Conservation (phyloP, 176 grass and related monocot genomes). For the Oryza glumipatula region DNA sequence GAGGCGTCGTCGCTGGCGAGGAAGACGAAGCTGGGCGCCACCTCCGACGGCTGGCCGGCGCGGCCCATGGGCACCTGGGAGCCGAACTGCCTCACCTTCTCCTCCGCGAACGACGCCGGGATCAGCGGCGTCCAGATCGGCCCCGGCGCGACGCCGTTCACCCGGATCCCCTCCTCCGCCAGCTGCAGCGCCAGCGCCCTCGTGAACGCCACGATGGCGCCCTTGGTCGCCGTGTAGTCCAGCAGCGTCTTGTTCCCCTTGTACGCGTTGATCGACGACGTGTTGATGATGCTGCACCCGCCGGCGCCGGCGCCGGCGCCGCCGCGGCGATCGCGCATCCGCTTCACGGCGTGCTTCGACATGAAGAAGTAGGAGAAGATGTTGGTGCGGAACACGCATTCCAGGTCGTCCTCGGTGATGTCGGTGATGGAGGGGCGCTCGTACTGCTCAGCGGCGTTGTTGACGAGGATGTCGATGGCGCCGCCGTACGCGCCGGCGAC, state of each 20-base stretch:
- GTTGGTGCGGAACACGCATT: slow-evolving; percentile 81
- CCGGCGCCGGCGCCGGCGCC: slow-evolving; percentile 20
- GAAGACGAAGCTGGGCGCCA: slow-evolving; percentile 73
- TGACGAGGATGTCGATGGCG: slow-evolving; percentile 71
- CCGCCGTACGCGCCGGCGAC: slow-evolving; percentile 51
- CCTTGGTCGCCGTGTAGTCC: slow-evolving; percentile 97
- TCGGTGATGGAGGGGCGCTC: slow-evolving; percentile 47
- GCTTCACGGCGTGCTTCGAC: slow-evolving; percentile 57
- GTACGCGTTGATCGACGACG: slow-evolving; percentile 83
- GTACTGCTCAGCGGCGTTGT: slow-evolving; percentile 84
- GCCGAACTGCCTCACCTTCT: slow-evolving; percentile 64
- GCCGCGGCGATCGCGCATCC: slow-evolving; percentile 14
- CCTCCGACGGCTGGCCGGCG: slow-evolving; percentile 62
- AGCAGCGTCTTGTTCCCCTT: slow-evolving; percentile 74
- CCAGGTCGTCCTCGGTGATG: slow-evolving; percentile 62
- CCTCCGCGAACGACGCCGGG: slow-evolving; percentile 53
- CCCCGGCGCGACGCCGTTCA: slow-evolving; percentile 76
- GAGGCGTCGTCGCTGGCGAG: slow-evolving; percentile 73
- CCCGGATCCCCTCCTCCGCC: slow-evolving; percentile 54
- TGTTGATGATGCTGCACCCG: slow-evolving; percentile 67
- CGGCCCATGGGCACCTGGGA: slow-evolving; percentile 60
- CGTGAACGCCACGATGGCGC: slow-evolving; percentile 72
- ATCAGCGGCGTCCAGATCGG: slow-evolving; percentile 85
- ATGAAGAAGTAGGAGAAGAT: slow-evolving; percentile 66
- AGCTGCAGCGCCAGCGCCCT: slow-evolving; percentile 62